These are phyloP conservation scores for Trichosporon sp. DNA, from an alignment of 1,284 basidiomycete species.

Conservation along the genomic window DNA sequence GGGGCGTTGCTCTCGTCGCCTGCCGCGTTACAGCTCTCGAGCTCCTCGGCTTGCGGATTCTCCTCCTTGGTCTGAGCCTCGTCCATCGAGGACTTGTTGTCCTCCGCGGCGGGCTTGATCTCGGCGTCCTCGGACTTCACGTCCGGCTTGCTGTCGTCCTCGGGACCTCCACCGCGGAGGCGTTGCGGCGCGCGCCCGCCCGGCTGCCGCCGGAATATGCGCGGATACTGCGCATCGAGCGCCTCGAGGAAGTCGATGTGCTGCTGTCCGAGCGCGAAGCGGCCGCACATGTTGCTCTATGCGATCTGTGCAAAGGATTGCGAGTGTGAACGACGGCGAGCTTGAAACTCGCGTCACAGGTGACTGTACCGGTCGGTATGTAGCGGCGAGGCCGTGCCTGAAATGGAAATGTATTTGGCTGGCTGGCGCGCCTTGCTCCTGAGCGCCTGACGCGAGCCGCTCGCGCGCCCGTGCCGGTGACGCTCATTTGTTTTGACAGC, in stretches of 20 bases:
- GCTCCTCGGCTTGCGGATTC: background rate
- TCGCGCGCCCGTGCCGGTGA: background rate
- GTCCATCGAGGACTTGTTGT: too few relatives aligned
- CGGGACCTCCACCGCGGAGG: constrained; percentile 15
- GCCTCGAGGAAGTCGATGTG: constrained; percentile 20
- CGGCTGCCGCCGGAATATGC: constrained; percentile 16
- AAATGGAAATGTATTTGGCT: too few relatives aligned
- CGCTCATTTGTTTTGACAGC: background rate
- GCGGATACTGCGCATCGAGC: constrained; percentile 18
- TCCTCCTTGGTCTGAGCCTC: background rate
- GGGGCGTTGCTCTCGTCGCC: background rate
- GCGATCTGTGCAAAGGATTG: background rate
- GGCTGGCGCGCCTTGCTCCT: too few relatives aligned
- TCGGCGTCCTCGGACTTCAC: background rate
- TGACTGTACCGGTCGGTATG: background rate
- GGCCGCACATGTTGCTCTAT: constrained; percentile 36
- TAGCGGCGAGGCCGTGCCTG: background rate
- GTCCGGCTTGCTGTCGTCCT: background rate
- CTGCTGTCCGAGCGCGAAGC: constrained; percentile 40
- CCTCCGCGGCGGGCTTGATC: background rate
- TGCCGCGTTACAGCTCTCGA: background rate
- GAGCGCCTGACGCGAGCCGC: background rate
- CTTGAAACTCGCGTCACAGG: background rate
- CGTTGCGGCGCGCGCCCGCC: constrained; percentile 6
- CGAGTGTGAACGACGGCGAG: background rate